Percentiles rank a stretch among this genome's conserved stretches.
phyloP scores from a whole-genome alignment of 1,139 yeast species.

The Kodamaea sp. region DNA sequence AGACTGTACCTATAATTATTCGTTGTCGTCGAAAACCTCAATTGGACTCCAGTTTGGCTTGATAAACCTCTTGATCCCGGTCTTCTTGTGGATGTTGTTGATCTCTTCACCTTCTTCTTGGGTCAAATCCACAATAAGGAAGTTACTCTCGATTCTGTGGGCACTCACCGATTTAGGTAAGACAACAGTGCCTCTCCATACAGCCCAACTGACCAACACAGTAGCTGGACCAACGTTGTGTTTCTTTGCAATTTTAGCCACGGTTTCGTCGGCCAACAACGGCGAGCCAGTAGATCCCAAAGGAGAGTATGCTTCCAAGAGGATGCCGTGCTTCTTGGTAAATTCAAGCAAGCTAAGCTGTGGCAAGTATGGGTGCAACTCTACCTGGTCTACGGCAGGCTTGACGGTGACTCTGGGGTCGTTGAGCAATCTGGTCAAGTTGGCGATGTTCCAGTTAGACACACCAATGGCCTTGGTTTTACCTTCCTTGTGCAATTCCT shows the following conservation, averaged over 20 bases:
- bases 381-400: slow-evolving; percentile 24
- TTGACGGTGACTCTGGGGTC: slow-evolving; percentile 17
- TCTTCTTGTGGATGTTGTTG: slow-evolving; percentile 14
- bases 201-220: slow-evolving; percentile 22
- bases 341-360: slow-evolving; percentile 19
- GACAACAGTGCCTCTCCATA: slow-evolving; percentile 24
- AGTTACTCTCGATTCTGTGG: slow-evolving; percentile 19
- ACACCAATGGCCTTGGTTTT: slow-evolving; percentile 23
- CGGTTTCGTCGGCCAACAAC: slow-evolving; percentile 16
- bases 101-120: slow-evolving; percentile 18
- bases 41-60: slow-evolving; percentile 18
- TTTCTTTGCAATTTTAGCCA: slow-evolving; percentile 18
- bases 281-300: slow-evolving; percentile 24
- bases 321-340: slow-evolving; percentile 16
- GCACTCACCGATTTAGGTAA: slow-evolving; percentile 23
- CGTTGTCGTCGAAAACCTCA: slow-evolving; percentile 13
- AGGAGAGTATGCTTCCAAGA: slow-evolving; percentile 24
- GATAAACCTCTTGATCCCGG: slow-evolving; percentile 18
- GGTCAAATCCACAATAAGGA: slow-evolving; percentile 15
- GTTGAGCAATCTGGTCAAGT: slow-evolving; percentile 17
- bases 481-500: slow-evolving; percentile 12
- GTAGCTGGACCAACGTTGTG: slow-evolving; percentile 17
- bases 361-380: slow-evolving; percentile 25
- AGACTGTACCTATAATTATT: too few species aligned
- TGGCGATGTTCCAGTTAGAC: slow-evolving; percentile 19